Percentiles rank a stretch among this genome's conserved stretches.
Conservation (phyloP, 345 rosid species). For the Nephelium lappaceum region DNA sequence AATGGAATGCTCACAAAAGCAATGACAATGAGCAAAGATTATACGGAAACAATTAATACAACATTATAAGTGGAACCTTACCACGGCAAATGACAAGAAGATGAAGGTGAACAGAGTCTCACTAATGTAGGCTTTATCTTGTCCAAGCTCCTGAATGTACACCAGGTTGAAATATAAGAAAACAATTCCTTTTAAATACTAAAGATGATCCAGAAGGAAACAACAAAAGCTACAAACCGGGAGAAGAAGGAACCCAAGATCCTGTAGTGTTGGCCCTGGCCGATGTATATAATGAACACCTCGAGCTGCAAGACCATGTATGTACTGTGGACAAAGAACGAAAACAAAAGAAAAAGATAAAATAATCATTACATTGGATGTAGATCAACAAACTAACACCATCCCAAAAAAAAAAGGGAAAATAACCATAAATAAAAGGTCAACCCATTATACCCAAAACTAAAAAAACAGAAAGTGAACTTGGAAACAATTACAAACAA, state of each 20-base stretch:
- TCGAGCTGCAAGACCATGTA: constrained; percentile 90
- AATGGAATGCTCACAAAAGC: constrained; percentile 6
- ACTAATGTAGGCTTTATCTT: constrained; percentile 88
- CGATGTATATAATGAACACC: constrained; percentile 95
- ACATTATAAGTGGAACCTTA: constrained; percentile 38
- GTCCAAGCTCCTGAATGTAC: constrained; percentile 81
- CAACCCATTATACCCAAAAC: neutral
- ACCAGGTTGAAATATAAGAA: constrained; percentile 18
- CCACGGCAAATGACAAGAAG: constrained; percentile 76
- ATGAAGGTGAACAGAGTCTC: constrained; percentile 73
- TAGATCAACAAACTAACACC: neutral
- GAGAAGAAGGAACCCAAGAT: constrained; percentile 82
- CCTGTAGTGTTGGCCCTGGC: constrained; percentile 87
- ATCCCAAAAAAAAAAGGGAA: neutral
- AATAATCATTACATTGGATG: neutral
- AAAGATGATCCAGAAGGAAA: neutral
- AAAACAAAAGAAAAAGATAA: neutral
- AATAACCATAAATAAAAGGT: neutral
- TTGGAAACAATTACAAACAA: no score
- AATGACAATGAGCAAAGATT: neutral
- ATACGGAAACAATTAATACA: constrained; percentile 6
- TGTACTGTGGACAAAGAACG: constrained; percentile 52
- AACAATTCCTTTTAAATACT: neutral
- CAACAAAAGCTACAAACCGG: constrained; percentile 58
- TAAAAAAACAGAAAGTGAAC: no score